Evolutionary conservation across 441 rosid species (phyloP).

Genomic region (Daphne laureola): DNA sequence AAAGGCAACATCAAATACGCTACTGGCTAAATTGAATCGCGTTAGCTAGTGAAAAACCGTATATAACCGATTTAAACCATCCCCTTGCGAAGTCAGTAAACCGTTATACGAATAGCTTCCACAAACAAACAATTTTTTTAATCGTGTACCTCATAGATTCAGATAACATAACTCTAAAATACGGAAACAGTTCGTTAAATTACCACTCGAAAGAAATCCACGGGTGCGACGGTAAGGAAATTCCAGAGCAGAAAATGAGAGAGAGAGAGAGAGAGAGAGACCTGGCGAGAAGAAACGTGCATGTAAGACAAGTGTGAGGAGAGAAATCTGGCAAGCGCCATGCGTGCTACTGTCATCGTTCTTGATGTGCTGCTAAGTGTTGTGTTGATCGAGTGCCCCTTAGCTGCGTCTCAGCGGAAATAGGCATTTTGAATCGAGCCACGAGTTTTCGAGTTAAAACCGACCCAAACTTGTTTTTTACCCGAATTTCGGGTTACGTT

Average conservation of each 20-base stretch:
- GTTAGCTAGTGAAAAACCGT: background rate
- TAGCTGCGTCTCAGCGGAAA: too few species aligned
- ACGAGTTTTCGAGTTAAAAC: too few species aligned
- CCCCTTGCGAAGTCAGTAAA: background rate
- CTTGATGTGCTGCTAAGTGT: too few species aligned
- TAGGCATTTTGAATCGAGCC: too few species aligned
- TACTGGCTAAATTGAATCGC: background rate
- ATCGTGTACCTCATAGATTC: too few species aligned
- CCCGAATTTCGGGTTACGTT: too few species aligned
- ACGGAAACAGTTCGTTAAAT: conserved; percentile 5
- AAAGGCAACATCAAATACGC: background rate
- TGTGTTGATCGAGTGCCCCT: too few species aligned
- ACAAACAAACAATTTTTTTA: background rate
- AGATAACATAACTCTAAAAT: background rate
- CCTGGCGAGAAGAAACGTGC: conserved; percentile 43
- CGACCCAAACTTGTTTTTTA: too few species aligned
- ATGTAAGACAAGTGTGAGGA: conserved; percentile 22
- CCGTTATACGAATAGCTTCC: background rate
- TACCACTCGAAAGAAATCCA: background rate
- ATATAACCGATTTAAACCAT: background rate
- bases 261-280: background rate
- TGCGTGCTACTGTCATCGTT: conserved; percentile 27
- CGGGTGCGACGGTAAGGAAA: background rate
- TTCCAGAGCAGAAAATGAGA: background rate
- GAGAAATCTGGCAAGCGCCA: conserved; percentile 24